Conservation (phyloP, 1,284 basidiomycete genomes). For the Apiotrichum laibachii region DNA sequence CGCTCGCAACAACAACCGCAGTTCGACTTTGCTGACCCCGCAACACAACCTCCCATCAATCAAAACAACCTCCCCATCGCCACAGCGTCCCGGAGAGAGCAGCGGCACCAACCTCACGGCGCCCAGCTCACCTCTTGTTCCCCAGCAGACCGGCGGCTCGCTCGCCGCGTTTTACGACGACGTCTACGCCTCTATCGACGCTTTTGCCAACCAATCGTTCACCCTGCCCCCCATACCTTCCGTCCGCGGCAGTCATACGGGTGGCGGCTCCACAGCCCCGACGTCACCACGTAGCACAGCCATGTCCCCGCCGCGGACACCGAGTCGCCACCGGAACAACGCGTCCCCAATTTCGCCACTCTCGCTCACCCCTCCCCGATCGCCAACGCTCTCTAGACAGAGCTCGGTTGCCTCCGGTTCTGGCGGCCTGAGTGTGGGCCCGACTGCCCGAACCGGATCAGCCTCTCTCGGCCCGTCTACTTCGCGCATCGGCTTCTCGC, state of each 20-base stretch:
- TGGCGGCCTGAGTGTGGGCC: background rate
- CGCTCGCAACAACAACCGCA: background rate
- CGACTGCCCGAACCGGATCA: background rate
- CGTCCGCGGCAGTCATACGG: slow-evolving; percentile 1
- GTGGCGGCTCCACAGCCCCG: background rate
- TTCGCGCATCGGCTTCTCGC: no score
- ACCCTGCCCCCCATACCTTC: slow-evolving; percentile 6
- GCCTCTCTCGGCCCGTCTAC: background rate
- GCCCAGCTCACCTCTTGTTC: slow-evolving; percentile 5
- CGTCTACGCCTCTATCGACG: slow-evolving; percentile 40
- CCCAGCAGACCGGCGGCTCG: slow-evolving; percentile 14
- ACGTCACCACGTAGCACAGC: background rate
- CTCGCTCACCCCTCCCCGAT: background rate
- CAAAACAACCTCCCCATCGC: slow-evolving; percentile 42
- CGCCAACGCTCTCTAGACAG: background rate
- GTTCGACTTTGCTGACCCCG: slow-evolving; percentile 10
- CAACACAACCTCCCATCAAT: slow-evolving; percentile 25
- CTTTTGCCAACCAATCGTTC: slow-evolving; percentile 26
- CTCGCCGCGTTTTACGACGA: slow-evolving; percentile 33
- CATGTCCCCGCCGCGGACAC: slow-evolving; percentile 1
- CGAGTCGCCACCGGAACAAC: background rate
- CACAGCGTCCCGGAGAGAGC: slow-evolving; percentile 21
- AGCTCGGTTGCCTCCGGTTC: background rate
- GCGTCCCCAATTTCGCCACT: background rate
- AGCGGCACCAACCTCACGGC: slow-evolving; percentile 6